A percentile compares a stretch with the other conserved stretches of the same genome.
Evolutionary conservation across 257 asterid species (phyloP).

Genomic region (Haberlea rhodopensis): DNA sequence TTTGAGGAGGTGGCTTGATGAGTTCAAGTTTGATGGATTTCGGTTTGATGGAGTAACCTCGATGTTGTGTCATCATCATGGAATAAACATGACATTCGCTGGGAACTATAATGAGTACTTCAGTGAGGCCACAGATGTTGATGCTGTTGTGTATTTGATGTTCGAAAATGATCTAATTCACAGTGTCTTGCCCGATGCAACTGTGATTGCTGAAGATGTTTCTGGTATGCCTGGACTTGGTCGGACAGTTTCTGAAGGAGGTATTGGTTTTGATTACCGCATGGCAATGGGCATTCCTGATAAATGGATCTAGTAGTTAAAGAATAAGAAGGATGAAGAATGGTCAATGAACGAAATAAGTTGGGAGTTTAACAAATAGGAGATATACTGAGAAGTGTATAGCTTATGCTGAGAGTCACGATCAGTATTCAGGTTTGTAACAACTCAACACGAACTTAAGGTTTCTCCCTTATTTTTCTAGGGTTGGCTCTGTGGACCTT

Average conservation of each 20-base stretch:
- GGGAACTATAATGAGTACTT: slow-evolving; percentile 79
- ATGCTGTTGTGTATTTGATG: no score
- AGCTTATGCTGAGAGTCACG: slow-evolving; percentile 99
- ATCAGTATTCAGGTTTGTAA: slow-evolving; percentile 74
- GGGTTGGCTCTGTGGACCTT: slow-evolving; percentile 9
- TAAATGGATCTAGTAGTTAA: slow-evolving; percentile 84
- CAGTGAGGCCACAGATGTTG: no score
- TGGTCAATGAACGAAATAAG: slow-evolving; percentile 86
- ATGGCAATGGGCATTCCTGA: slow-evolving; percentile 97
- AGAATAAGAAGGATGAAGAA: no score
- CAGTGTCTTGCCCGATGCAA: no score
- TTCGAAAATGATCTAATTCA: no score
- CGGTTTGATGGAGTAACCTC: no score
- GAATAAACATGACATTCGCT: slow-evolving; percentile 70
- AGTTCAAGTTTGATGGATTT: no score
- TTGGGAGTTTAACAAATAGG: slow-evolving; percentile 80
- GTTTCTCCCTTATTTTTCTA: slow-evolving; percentile 13
- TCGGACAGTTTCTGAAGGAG: slow-evolving; percentile 80
- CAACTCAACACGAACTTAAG: no score
- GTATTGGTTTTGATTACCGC: slow-evolving; percentile 91
- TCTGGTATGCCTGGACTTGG: no score
- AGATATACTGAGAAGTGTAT: slow-evolving; percentile 88
- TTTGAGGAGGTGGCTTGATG: no score
- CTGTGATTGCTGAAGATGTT: no score
- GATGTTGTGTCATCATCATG: slow-evolving; percentile 97